Evolutionary conservation across 192 early-diverging fungal species (phyloP), one percentile per base, ranked within the genome.

Genomic region (Podochytrium sp.): DNA sequence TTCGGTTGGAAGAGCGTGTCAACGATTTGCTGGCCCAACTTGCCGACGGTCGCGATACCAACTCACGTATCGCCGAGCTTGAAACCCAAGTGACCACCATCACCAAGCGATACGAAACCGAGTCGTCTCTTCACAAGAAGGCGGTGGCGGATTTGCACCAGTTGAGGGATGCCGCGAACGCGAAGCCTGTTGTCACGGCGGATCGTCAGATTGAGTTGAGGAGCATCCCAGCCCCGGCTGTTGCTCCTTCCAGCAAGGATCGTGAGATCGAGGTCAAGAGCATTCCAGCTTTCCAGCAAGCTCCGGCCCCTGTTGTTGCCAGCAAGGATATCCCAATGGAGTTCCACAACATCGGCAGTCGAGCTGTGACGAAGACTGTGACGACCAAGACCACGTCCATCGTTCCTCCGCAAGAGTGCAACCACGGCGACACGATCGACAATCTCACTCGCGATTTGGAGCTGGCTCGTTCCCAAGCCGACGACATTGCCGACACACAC

Each of bases 1-100:
- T 57, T 29, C 57, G 69, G 14, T 32, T 71, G 25, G 69, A 71
- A 56, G 53, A 41, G 14, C 69, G 69, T n/a, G 39, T 71, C 37
- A 51, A 39, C 18, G 69, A 71, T 14, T 16, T 71, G 1, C 56
- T 71, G 20, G 38, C 5, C 12, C 69, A 71, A 59, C 23, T 71
- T 39, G 23, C 69, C 1, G 56, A 39, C 42, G 58, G 34, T 23
- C 69, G 69, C 60, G 69, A 71, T 20, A 6, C 4, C 0, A 43
- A 32, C 34, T n/a, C 56, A 10, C 23, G 51, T 30, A 60, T 71
- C 14, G 10, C 49, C 16, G 69, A 60, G 29, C 23, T 59, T 7
- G 57, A 71, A 42, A 12, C 27, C 1, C 38, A 57, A 30, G 23
- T 55, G 5, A 43, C 41, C 4, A 40, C 27, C 10, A 37, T 69